Evolutionary conservation across 148 eudicot species (phyloP), one percentile per base, ranked within the genome.

Genomic region (Camellia sinensis): DNA sequence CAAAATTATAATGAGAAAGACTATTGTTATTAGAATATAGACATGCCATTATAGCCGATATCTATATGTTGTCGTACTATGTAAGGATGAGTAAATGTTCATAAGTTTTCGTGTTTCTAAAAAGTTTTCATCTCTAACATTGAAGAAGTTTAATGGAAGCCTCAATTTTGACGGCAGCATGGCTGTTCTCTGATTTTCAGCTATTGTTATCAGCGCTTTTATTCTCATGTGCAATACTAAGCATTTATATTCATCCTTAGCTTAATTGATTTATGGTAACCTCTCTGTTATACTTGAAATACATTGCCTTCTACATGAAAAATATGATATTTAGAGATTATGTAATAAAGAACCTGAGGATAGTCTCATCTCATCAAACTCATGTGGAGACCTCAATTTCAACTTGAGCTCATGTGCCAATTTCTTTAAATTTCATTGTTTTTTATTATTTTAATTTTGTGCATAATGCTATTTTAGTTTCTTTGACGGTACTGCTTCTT

Each of bases 401-500:
- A 60, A 18, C 64, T 60, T 60, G 64, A 60, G 5, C 60, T 56
- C 9, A 11, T 56, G 0, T 56, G 60, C 15, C 60, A 29, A 29
- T 29, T 29, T 29, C 37, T 29, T 29, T 29, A 29, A 29, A 10
- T 56, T 56, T 56, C 13, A 56, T 56, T 14, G 59, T 10, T 56
- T 5, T 5, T 48, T 48, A 7, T 48, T 48, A 48, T 48, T 48
- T 7, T 48, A 4, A 48, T 48, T 48, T 48, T 48, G 52, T 3
- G 7, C 52, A 48, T 48, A 48, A 11, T 7, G 1, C 57, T 0
- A 8, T 7, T 69, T 57, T 57, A 57, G 6, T 21, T 52, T 3
- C 66, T 81, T 11, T 81, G 43, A 75, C 54, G 53, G 48, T 80
- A 48, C 19, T 80, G 46, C 65, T 62, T 68, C 82, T 67, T 57